Evolutionary conservation across 2,329 filamentous ascomycete genomes (phyloP).

Genomic region (Ceratocystis eucalypticola): DNA sequence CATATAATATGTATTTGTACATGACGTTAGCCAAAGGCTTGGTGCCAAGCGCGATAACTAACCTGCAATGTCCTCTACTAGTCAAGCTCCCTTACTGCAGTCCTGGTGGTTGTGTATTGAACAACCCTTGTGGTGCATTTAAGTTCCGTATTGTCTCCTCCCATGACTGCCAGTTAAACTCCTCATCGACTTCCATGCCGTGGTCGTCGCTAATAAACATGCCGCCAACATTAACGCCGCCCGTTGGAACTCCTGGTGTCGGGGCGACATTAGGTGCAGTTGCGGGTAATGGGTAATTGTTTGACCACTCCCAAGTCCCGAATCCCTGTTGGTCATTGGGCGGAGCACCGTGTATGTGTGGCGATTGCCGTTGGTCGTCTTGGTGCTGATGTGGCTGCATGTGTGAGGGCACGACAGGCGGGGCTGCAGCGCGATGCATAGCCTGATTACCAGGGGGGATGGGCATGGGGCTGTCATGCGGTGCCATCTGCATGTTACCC

Average conservation of each 20-base stretch:
- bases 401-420: constrained; percentile 9
- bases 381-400: constrained; percentile 2
- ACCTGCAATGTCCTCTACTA: no score
- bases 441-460: background rate
- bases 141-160: constrained; percentile 14
- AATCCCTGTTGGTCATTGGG: background rate
- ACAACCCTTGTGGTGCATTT: background rate
- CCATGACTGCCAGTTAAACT: constrained; percentile 14
- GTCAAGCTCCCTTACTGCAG: constrained; percentile 8
- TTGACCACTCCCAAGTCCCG: constrained; percentile 4
- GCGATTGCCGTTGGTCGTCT: background rate
- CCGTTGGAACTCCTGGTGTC: background rate
- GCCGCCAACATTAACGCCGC: background rate
- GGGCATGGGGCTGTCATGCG: background rate
- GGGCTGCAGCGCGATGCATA: constrained; percentile 2
- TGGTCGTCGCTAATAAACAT: background rate
- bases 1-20: background rate
- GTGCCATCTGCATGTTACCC: constrained; percentile 3
- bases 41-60: background rate
- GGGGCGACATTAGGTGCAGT: background rate
- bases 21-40: background rate
- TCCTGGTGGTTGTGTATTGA: constrained; percentile 9
- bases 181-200: constrained; percentile 17
- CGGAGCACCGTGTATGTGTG: constrained; percentile 3
- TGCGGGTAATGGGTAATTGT: background rate